These are phyloP conservation scores for Phytophthora syringae DNA, from an alignment of 352 stramenopile species.

Conservation along the genomic window DNA sequence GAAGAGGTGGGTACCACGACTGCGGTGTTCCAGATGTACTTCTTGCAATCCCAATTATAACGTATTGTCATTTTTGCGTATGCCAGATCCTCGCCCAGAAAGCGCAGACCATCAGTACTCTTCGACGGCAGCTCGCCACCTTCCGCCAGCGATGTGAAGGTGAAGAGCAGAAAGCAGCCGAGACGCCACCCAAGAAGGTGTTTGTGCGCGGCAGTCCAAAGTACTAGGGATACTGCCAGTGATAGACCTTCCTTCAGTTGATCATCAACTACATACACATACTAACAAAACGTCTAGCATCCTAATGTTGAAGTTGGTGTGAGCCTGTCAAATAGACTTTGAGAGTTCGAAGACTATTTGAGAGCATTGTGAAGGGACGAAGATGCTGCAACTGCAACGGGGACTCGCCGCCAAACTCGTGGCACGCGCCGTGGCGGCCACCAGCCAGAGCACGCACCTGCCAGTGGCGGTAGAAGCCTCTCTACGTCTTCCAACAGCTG, in stretches of 20 bases:
- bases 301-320: no score
- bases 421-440: slow-evolving; percentile 7
- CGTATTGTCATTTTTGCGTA: not conserved
- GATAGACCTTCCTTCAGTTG: not conserved
- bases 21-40: not conserved
- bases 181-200: slow-evolving; percentile 43
- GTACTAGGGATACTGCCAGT: not conserved
- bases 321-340: no score
- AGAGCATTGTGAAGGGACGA: no score
- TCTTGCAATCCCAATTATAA: not conserved
- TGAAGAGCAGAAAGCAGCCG: slow-evolving; percentile 76
- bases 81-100: slow-evolving; percentile 93
- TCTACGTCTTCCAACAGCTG: not conserved
- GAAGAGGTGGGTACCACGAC: slow-evolving; percentile 61
- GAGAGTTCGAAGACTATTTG: no score
- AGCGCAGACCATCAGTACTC: slow-evolving; percentile 81
- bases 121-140: slow-evolving; percentile 82
- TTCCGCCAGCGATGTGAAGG: slow-evolving; percentile 87
- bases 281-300: no score
- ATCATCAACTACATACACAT: no score
- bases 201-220: slow-evolving; percentile 16
- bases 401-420: slow-evolving; percentile 24
- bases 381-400: slow-evolving; percentile 29
- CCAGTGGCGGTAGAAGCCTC: not conserved
- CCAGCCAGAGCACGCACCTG: slow-evolving; percentile 1